Evolutionary conservation across 2,329 filamentous ascomycete species (phyloP).

Genomic region (Hymenoscyphus scutula): DNA sequence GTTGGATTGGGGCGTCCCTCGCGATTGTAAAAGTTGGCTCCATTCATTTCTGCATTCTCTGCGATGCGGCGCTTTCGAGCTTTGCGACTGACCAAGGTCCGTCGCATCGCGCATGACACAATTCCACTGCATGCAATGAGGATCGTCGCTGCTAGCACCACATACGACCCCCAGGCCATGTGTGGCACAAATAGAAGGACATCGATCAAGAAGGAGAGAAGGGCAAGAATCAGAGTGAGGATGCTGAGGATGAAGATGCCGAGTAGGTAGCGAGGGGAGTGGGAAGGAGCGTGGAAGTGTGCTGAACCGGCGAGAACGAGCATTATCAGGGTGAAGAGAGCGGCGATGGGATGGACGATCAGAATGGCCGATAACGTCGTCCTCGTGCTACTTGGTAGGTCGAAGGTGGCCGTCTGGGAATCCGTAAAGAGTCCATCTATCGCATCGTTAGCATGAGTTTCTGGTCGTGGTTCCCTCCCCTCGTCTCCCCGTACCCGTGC

Average conservation of each 20-base stretch:
- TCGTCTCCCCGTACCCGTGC: conserved; percentile 61
- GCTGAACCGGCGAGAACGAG: conserved; percentile 75
- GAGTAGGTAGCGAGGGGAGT: conserved; percentile 86
- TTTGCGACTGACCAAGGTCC: conserved; percentile 86
- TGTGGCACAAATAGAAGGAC: conserved; percentile 93
- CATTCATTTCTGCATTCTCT: conserved; percentile 96
- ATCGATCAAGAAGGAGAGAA: conserved; percentile 89
- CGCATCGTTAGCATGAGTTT: conserved; percentile 10
- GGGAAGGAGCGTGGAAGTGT: conserved; percentile 83
- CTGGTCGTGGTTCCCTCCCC: neutral
- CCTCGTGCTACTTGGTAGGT: conserved; percentile 52
- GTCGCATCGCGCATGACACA: conserved; percentile 90
- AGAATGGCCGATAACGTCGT: conserved; percentile 79
- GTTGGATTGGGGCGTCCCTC: conserved; percentile 41
- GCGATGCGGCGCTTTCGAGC: conserved; percentile 89
- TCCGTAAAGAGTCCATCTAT: conserved; percentile 30
- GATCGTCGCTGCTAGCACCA: conserved; percentile 86
- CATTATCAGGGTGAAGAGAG: conserved; percentile 80
- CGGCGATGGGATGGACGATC: conserved; percentile 89
- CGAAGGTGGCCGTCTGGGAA: conserved; percentile 46
- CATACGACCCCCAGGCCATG: conserved; percentile 89
- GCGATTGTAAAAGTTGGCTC: conserved; percentile 82
- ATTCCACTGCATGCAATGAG: conserved; percentile 78
- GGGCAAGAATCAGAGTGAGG: conserved; percentile 76
- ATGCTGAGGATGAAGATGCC: conserved; percentile 82